A percentile compares a stretch with the other conserved stretches of the same genome.
Evolutionary conservation across 768 basidiomycete species (phyloP).

Genomic region (Collybia mongolica): DNA sequence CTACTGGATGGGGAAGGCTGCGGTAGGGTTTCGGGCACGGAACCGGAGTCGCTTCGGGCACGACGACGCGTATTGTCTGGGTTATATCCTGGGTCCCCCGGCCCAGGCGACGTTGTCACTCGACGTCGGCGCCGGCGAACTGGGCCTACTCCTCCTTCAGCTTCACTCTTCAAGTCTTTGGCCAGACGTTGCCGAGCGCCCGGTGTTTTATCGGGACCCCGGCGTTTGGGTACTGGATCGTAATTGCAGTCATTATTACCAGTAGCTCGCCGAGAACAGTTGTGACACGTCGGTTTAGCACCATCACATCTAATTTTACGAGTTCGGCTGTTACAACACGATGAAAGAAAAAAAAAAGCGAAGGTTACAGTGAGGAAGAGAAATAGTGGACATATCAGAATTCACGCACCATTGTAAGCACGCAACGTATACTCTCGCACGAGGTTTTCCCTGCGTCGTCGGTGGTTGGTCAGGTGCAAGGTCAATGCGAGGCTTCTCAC

Average conservation of each 20-base stretch:
- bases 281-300: constrained; percentile 73
- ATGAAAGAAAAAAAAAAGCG: constrained; percentile 5
- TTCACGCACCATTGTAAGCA: constrained; percentile 69
- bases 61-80: not conserved
- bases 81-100: constrained; percentile 3
- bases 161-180: constrained; percentile 36
- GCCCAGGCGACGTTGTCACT: constrained; percentile 15
- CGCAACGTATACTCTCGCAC: constrained; percentile 75
- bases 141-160: constrained; percentile 19
- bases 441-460: constrained; percentile 77
- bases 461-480: constrained; percentile 77
- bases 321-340: constrained; percentile 47
- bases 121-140: constrained; percentile 36
- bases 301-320: constrained; percentile 85
- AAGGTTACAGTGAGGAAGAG: constrained; percentile 8
- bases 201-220: constrained; percentile 79
- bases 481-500: constrained; percentile 59
- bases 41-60: constrained; percentile 8
- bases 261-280: constrained; percentile 57
- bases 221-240: constrained; percentile 70
- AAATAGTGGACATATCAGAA: not conserved
- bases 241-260: constrained; percentile 56
- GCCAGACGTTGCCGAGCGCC: constrained; percentile 71
- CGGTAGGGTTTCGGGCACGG: not conserved
- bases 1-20: constrained; percentile 10